Conservation (phyloP, 2,329 filamentous ascomycete species). For the Fusarium austroafricanum region DNA sequence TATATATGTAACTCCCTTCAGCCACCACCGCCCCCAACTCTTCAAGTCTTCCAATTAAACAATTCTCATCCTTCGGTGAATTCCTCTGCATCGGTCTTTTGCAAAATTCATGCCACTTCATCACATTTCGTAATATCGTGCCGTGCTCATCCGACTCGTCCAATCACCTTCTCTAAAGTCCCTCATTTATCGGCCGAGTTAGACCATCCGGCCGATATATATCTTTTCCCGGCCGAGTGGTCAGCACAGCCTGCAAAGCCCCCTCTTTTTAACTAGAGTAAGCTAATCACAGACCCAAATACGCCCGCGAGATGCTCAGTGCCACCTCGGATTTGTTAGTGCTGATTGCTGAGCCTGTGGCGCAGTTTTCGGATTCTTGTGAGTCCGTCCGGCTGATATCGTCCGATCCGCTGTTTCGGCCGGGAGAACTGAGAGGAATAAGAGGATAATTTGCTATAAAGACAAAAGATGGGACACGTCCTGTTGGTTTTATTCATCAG, state of each 20-base stretch:
- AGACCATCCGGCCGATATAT: neutral
- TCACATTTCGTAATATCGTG: neutral
- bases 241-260: neutral
- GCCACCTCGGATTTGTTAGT: neutral
- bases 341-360: conserved; percentile 10
- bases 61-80: neutral
- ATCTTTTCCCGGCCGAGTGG: neutral
- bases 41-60: rapidly evolving
- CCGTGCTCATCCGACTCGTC: neutral
- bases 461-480: neutral
- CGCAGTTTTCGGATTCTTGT: neutral
- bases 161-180: neutral
- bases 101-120: neutral
- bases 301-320: neutral
- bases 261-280: no score
- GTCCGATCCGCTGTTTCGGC: conserved; percentile 2
- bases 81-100: conserved; percentile 10
- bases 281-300: neutral
- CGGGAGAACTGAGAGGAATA: rapidly evolving
- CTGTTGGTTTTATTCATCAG: rapidly evolving
- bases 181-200: conserved; percentile 8
- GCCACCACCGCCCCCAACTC: neutral
- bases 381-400: neutral
- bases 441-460: conserved; percentile 6
- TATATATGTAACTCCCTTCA: conserved; percentile 12